These are phyloP conservation scores for Elymus sibiricus DNA, from an alignment of 176 grass and related monocot species.

Conservation along the genomic window DNA sequence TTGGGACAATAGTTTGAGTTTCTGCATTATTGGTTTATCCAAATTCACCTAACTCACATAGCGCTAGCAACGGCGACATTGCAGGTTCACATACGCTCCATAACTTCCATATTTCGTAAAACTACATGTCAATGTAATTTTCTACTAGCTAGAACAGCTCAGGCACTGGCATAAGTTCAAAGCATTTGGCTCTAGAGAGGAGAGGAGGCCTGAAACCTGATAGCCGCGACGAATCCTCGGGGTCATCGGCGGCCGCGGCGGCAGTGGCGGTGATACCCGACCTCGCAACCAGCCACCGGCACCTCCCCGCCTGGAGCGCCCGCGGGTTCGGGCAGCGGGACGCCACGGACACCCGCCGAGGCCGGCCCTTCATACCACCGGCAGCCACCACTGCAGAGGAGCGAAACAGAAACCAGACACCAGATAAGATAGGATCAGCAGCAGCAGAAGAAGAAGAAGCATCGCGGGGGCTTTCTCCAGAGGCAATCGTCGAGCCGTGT, in stretches of 20 bases:
- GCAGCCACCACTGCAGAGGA: constrained; percentile 6
- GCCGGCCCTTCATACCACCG: neutral
- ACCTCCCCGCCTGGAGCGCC: neutral
- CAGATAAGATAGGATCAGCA: constrained; percentile 16
- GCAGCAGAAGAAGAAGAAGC: neutral
- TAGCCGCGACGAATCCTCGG: constrained; percentile 4
- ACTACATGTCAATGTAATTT: neutral
- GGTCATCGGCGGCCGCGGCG: neutral
- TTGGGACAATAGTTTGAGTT: neutral
- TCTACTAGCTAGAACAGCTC: neutral
- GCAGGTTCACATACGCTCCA: neutral
- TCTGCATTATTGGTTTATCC: neutral
- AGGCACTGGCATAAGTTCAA: neutral
- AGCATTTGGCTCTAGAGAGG: neutral
- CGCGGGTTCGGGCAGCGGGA: neutral
- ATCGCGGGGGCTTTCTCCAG: neutral
- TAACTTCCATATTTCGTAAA: neutral
- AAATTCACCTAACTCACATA: neutral
- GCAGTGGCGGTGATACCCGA: neutral
- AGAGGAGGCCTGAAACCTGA: constrained; percentile 24
- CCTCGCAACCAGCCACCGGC: constrained; percentile 23
- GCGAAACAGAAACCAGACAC: neutral
- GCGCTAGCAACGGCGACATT: neutral
- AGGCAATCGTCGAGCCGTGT: neutral
- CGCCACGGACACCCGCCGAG: neutral